These are phyloP conservation scores for Ormosia semicastrata DNA, from an alignment of 306 rosid species.

Conservation along the genomic window DNA sequence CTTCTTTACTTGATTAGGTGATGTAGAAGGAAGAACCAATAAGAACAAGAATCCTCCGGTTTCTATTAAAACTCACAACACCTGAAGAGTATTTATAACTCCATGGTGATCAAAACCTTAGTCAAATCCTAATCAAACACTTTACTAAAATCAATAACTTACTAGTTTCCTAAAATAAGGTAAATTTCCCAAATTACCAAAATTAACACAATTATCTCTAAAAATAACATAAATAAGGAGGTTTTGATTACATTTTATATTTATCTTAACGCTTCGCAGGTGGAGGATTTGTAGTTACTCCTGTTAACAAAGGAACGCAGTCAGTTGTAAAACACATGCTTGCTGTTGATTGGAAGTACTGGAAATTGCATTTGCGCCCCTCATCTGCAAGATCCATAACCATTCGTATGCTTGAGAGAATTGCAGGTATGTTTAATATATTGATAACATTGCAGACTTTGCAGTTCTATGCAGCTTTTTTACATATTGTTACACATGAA, in stretches of 20 bases:
- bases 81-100: not conserved
- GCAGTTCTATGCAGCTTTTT: not conserved
- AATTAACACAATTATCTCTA: not conserved
- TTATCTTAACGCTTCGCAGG: constrained; percentile 41
- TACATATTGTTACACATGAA: not conserved
- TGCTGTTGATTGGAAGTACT: constrained; percentile 87
- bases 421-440: constrained; percentile 58
- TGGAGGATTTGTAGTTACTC: constrained; percentile 89
- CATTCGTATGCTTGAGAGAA: constrained; percentile 75
- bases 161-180: not conserved
- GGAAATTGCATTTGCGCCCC: constrained; percentile 71
- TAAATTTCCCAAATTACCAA: not conserved
- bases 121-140: not conserved
- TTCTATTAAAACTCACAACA: not conserved
- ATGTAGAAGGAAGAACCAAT: not conserved
- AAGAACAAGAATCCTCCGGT: not conserved
- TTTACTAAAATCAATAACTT: not conserved
- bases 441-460: not conserved
- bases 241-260: not conserved
- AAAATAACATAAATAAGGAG: not conserved
- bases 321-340: constrained; percentile 90
- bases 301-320: constrained; percentile 66
- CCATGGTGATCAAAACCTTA: not conserved
- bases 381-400: constrained; percentile 68
- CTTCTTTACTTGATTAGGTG: too few relatives aligned